Evolutionary conservation across 192 early-diverging fungal species (phyloP), one percentile per base, ranked within the genome.

Genomic region (Phlyctochytrium arcticum): DNA sequence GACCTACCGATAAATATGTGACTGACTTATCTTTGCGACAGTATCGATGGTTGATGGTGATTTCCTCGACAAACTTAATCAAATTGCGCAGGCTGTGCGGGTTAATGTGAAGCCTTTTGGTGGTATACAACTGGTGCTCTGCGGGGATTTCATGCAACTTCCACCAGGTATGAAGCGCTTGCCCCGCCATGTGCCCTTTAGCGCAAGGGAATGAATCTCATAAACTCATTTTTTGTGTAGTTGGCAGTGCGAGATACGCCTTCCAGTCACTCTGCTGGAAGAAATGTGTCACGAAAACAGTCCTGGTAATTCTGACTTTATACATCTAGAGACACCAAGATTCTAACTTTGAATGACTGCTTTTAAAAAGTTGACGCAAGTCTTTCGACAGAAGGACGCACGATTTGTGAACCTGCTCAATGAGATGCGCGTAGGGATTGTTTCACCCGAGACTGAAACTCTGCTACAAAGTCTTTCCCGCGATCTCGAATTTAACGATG

Each of bases 331-430:
- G n/a, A n/a, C n/a, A n/a, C n/a, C n/a, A n/a, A 10, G 49, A 50
- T 50, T 7, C 8, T 26, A 7, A 50, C 49, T 42, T n/a, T 42
- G 39, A 42, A 12, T n/a, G n/a, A n/a, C n/a, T n/a, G n/a, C n/a
- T n/a, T n/a, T 23, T 19, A 29, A 53, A 21, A 62, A 89, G 72
- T 60, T 97, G 50, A 86, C 76, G 6, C 82, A 88, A 42, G 89
- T 95, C 24, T 97, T 92, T 60, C 74, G 94, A 29, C 94, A 97
- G 57, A 88, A 83, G 67, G 92, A 97, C 66, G 70, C 75, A 75
- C 78, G 57, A 17, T 91, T 97, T 58, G 76, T 92, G 55, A 75
- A 86, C 23, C 83, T 97, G 66, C 79, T 97, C 27, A 93, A 92
- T 60, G 91, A 97, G 64, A 81, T 94, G 73, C 83, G 94, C 44